Base-by-base conservation (phyloP, 2,329 filamentous ascomycete genomes). In the Remersonia thermophila region DNA sequence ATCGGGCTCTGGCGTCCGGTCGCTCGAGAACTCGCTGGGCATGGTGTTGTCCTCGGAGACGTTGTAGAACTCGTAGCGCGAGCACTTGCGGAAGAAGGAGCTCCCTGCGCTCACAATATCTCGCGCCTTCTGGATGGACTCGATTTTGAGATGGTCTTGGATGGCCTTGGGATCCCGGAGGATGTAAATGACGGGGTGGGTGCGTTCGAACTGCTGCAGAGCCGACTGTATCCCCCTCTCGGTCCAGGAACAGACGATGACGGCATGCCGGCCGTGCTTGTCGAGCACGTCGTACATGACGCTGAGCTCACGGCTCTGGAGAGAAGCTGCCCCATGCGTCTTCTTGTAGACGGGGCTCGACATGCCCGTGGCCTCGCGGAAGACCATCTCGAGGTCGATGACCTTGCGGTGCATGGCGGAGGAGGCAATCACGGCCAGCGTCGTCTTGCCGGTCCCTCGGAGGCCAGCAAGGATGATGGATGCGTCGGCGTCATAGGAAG, bases 31-130 rank as follows among this genome's bases (percentile, higher is more conserved):
- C 36, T 44, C 35, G 30, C 55, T 36, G 18, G 51, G 17, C 45
- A 50, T 46, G 47, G 51, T 30, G 58, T 51, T 52, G 13, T 58
- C 62, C 50, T 83, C 79, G 2, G 77, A 77, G 12, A 82, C 61
- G 47, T 85, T 85, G 61, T 77, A 84, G 53, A 84, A 87, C 50
- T 86, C 81, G 43, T 80, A 71, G 46, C 83, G 85, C 9, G 77
- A 78, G 51, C 77, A 83, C 2, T 65, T 66, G 33, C 77, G 66
- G 46, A 82, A 75, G 12, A 80, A 67, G 2, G 66, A 60, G 15
- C 63, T 66, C 44, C 68, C 73, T 11, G 69, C 66, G 13, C 67
- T 63, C 17, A 83, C 56, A 6, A 83, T 62, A 31, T 71, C 71
- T 30, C 65, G 60, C 2, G 79, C 63, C 45, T 72, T 74, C 27